Evolutionary conservation across 2,329 filamentous ascomycete genomes (phyloP), one percentile per base, ranked within the genome.

Genomic region (Chrysosphaeria jannelii): DNA sequence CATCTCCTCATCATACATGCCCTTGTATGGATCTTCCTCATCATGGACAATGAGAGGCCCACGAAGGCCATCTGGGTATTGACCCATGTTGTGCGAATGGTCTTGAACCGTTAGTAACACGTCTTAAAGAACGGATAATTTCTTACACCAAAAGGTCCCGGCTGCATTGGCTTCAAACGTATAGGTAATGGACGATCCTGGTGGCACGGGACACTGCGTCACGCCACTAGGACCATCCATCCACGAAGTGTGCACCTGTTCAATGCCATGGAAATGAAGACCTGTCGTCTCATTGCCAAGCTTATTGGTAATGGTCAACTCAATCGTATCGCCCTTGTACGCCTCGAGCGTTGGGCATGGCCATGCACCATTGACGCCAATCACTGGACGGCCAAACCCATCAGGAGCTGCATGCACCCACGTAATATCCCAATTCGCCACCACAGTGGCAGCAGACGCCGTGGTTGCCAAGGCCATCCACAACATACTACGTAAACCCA

Each of bases 51-150:
- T 57, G 20, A 70, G 34, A 0, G 58, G 44, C 2, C 58, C 61
- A 10, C 63, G 57, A 21, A 68, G 46, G n/a, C 64, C 64, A 36
- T 70, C 64, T 0, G 63, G 60, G 32, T 68, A 70, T 34, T 68
- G 62, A 2, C 53, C 60, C 41, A 53, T 51, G 26, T 53, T 48
- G 37, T 70, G 65, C 1, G 58, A 64, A 39, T 71, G 65, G 31
- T 67, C 44, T 50, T n/a, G n/a, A n/a, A n/a, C n/a, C n/a, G n/a
- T n/a, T n/a, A n/a, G n/a, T n/a, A n/a, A n/a, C n/a, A n/a, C n/a
- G n/a, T n/a, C n/a, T 12, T 5, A 23, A 11, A 19, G 8, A 20
- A 9, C 18, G 12, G 13, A 8, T 4, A 11, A 7, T 4, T 8
- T 33, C 38, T 17, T 41, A 47, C 46, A 53, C 50, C 49, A 53